Conservation (phyloP, 163 green algal species). For the Picocystis sp. region DNA sequence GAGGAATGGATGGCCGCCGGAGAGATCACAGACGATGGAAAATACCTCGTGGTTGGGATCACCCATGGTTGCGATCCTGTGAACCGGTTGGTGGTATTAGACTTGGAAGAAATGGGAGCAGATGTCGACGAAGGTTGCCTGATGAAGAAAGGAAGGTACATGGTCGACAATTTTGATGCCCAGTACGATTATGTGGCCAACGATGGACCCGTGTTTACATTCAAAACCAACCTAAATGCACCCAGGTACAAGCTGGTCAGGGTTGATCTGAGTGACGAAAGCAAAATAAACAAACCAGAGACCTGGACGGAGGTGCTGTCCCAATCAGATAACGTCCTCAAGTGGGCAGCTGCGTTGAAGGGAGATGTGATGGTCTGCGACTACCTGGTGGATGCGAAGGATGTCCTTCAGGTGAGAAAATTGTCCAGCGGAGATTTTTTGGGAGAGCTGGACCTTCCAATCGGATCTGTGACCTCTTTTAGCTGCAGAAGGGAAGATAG, state of each 20-base stretch:
- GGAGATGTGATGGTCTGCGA: constrained; percentile 51
- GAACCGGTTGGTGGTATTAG: constrained; percentile 49
- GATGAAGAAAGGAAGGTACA: constrained; percentile 22
- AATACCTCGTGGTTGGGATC: constrained; percentile 57
- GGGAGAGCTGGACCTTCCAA: constrained; percentile 38
- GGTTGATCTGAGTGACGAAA: constrained; percentile 20
- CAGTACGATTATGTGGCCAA: constrained; percentile 54
- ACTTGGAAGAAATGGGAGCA: constrained; percentile 21
- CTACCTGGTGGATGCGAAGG: constrained; percentile 41
- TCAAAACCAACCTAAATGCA: constrained; percentile 65
- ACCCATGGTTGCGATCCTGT: constrained; percentile 53
- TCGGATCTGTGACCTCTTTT: constrained; percentile 13
- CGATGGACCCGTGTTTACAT: constrained; percentile 37
- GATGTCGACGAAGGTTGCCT: constrained; percentile 4
- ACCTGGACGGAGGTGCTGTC: constrained; percentile 49
- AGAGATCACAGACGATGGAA: constrained; percentile 66
- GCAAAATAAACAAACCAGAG: constrained; percentile 5
- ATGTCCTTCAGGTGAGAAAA: constrained; percentile 27
- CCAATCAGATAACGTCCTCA: constrained; percentile 54
- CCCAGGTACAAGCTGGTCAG: constrained; percentile 42
- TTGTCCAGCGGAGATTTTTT: constrained; percentile 14
- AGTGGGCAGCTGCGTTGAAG: constrained; percentile 47
- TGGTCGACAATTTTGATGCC: constrained; percentile 68
- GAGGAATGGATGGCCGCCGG: constrained; percentile 56
- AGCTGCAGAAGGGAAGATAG: constrained; percentile 34